phyloP scores from a whole-genome alignment of 2,329 filamentous ascomycete genomes.

The Mariannaea sp. region DNA sequence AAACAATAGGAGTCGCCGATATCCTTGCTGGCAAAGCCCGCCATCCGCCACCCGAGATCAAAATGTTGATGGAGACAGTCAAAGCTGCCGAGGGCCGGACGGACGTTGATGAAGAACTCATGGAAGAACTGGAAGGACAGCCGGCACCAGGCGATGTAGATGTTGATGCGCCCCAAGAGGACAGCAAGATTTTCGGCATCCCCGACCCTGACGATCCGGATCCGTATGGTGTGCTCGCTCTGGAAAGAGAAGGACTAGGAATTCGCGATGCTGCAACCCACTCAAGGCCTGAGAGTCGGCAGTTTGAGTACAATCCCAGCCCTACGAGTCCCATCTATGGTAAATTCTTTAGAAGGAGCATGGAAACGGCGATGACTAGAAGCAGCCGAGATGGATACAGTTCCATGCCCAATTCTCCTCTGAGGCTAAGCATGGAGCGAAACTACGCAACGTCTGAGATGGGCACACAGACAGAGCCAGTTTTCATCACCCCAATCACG shows the following conservation, averaged over 20 bases:
- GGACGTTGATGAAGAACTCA: conserved; percentile 40
- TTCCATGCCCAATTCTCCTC: conserved; percentile 23
- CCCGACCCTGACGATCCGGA: conserved; percentile 45
- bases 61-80: conserved; percentile 42
- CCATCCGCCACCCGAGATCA: conserved; percentile 33
- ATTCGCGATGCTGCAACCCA: conserved; percentile 45
- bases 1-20: conserved; percentile 51
- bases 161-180: conserved; percentile 36
- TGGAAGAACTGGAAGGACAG: conserved; percentile 43
- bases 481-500: conserved; percentile 20
- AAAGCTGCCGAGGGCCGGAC: conserved; percentile 42
- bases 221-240: conserved; percentile 44
- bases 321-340: conserved; percentile 44
- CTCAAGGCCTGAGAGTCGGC: conserved; percentile 42
- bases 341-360: conserved; percentile 41
- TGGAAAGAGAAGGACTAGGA: conserved; percentile 44
- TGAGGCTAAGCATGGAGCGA: conserved; percentile 18
- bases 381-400: conserved; percentile 31
- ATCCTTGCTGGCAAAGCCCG: conserved; percentile 53
- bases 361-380: conserved; percentile 27
- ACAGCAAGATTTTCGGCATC: conserved; percentile 43
- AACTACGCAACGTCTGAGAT: conserved; percentile 33
- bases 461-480: conserved; percentile 37
- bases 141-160: conserved; percentile 44
- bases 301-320: conserved; percentile 45